Base-by-base conservation (phyloP, 2,329 filamentous ascomycete genomes). In the Trichoderma citrinoviride region DNA sequence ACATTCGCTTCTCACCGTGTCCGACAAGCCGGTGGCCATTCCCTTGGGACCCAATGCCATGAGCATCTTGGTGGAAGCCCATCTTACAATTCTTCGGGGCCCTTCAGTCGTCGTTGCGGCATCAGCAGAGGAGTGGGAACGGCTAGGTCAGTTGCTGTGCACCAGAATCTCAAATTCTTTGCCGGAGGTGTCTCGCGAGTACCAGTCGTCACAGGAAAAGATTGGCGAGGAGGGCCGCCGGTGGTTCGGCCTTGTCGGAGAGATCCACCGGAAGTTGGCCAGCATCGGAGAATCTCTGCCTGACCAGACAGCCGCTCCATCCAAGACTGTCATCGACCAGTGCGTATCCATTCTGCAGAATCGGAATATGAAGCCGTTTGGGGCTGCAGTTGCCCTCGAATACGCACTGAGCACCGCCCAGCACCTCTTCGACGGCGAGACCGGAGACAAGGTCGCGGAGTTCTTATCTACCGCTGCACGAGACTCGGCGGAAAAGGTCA, bases 161-260 rank as follows among this genome's bases (percentile, higher is more conserved):
- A 80, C 86, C 37, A 83, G 85, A 43, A 87, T 97, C 64, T 88
- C 87, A 61, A 85, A 86, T 6, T 96, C 92, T 0, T 83, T 91
- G 5, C 92, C 93, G 0, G 92, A 94, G 72, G 87, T 94, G 64
- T 93, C 92, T 0, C 89, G 89, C 67, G 90, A 92, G 19, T 91
- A 91, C 69, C 82, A 85, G 27, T 82, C 82, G 47, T 96, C 92
- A 0, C 92, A 97, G 73, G 82, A 86, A 57, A 80, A 81, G 46
- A 82, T 96, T 27, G 85, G 86, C 10, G 81, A 87, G 7, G 85
- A 90, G 70, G 88, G 88, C 0, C 80, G 82, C 52, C 87, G 90
- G 0, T 92, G 92, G 78, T 89, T 90, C 66, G 77, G 83, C 1
- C 76, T 92, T 10, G 80, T 80, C 0, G 80, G 80, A 1, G 77